Evolutionary conservation across 331 rosid species (phyloP).

Genomic region (Telfairia occidentalis): DNA sequence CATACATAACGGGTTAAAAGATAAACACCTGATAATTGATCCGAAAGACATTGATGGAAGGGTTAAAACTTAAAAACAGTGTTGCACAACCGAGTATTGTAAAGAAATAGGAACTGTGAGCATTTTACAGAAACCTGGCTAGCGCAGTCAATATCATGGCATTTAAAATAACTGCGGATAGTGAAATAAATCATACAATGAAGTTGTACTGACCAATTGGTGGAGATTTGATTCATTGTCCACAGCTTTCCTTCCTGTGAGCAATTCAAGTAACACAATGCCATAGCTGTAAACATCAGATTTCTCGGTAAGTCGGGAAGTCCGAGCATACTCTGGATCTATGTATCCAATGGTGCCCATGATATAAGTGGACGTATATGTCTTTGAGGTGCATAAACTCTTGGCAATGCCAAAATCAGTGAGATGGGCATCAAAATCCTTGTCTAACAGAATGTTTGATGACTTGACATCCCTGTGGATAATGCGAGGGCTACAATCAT

Average conservation of each 20-base stretch:
- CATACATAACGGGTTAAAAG: not conserved
- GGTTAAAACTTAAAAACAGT: not conserved
- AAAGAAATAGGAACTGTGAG: not conserved
- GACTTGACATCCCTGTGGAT: constrained; percentile 96
- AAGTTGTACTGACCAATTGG: constrained; percentile 47
- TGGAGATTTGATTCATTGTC: constrained; percentile 94
- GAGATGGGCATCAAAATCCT: constrained; percentile 92
- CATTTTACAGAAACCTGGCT: not conserved
- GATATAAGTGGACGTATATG: constrained; percentile 73
- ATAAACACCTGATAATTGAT: not conserved
- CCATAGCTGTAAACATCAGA: constrained; percentile 96
- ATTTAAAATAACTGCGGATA: not conserved
- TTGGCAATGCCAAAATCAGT: constrained; percentile 97
- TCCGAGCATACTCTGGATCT: constrained; percentile 95
- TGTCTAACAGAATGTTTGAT: constrained; percentile 73
- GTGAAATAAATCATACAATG: not conserved
- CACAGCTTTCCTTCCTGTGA: constrained; percentile 92
- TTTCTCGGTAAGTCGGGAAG: constrained; percentile 92
- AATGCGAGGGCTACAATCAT: constrained; percentile 91
- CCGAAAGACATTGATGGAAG: not conserved
- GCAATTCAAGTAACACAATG: constrained; percentile 81
- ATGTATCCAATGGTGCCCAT: constrained; percentile 99
- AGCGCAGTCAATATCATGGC: not conserved
- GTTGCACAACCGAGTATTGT: not conserved
- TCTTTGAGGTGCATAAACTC: constrained; percentile 60